phyloP scores from a whole-genome alignment of 768 basidiomycete species.

The Tremella mesenterica region DNA sequence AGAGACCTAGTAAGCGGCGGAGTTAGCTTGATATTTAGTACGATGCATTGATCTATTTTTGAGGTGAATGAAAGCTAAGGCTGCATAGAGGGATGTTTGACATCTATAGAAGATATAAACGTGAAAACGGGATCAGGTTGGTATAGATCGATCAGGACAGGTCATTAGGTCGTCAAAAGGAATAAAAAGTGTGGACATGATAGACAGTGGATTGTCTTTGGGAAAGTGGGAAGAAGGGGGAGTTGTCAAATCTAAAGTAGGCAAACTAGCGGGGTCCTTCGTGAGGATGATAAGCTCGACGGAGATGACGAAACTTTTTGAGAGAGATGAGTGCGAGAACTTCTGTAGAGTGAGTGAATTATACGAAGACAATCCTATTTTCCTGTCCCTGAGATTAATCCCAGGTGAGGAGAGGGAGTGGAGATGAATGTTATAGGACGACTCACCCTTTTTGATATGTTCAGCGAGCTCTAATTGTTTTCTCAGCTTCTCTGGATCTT shows the following conservation, averaged over 20 bases:
- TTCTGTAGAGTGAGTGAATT: conserved; percentile 26
- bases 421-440: neutral
- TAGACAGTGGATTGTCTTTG: too few species aligned
- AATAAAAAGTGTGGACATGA: too few species aligned
- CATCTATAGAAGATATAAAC: too few species aligned
- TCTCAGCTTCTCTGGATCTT: conserved; percentile 34
- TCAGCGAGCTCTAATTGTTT: conserved; percentile 41
- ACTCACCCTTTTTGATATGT: conserved; percentile 44
- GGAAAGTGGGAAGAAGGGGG: too few species aligned
- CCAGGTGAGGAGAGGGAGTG: neutral
- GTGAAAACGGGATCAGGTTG: too few species aligned
- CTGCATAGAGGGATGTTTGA: too few species aligned
- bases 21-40: too few species aligned
- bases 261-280: conserved; percentile 27
- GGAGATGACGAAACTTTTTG: conserved; percentile 42
- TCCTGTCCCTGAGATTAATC: neutral
- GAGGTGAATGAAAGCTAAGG: too few species aligned
- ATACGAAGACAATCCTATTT: neutral
- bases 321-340: conserved; percentile 43
- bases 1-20: conserved; percentile 26
- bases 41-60: too few species aligned
- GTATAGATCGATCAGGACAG: neutral
- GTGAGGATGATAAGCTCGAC: conserved; percentile 34
- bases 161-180: neutral
- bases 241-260: neutral